Conservation (phyloP, 768 basidiomycete species). For the Sarcodon aspratus region DNA sequence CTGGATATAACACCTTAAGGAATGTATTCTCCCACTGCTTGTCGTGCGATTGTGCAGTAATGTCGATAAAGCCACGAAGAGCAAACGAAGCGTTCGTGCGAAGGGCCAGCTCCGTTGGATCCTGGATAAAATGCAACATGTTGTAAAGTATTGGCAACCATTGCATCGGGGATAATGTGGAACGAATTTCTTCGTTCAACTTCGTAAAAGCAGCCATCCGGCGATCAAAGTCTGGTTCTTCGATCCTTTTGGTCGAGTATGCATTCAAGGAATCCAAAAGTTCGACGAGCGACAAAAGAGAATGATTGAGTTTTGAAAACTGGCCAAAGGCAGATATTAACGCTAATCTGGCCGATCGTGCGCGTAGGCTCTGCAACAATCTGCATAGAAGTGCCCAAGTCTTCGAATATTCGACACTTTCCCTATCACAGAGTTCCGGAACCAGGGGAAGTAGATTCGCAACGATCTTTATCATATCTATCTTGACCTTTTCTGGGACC, state of each 20-base stretch:
- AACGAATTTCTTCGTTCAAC: constrained; percentile 59
- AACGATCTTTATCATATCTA: constrained; percentile 66
- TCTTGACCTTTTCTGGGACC: constrained; percentile 80
- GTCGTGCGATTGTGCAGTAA: constrained; percentile 29
- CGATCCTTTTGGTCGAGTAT: constrained; percentile 69
- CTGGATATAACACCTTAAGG: constrained; percentile 57
- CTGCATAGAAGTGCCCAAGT: constrained; percentile 60
- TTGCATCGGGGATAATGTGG: constrained; percentile 29
- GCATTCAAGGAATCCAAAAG: constrained; percentile 71
- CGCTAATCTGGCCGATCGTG: constrained; percentile 55
- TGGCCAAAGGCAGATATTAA: constrained; percentile 56
- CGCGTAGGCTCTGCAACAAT: constrained; percentile 69
- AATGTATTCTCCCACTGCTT: constrained; percentile 44
- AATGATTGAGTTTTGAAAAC: constrained; percentile 33
- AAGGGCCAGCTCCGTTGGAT: constrained; percentile 79
- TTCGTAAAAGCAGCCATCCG: constrained; percentile 65
- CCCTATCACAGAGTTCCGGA: constrained; percentile 39
- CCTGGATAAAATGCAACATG: constrained; percentile 77
- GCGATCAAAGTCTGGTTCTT: constrained; percentile 89
- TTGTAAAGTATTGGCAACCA: constrained; percentile 85
- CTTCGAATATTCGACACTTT: constrained; percentile 32
- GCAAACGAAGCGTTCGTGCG: constrained; percentile 70
- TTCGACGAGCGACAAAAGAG: constrained; percentile 35
- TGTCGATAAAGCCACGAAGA: constrained; percentile 69
- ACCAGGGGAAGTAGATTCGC: constrained; percentile 56